Evolutionary conservation across 176 grass and related monocot genomes (phyloP), one percentile per base, ranked within the genome.

Genomic region (Avena eriantha): DNA sequence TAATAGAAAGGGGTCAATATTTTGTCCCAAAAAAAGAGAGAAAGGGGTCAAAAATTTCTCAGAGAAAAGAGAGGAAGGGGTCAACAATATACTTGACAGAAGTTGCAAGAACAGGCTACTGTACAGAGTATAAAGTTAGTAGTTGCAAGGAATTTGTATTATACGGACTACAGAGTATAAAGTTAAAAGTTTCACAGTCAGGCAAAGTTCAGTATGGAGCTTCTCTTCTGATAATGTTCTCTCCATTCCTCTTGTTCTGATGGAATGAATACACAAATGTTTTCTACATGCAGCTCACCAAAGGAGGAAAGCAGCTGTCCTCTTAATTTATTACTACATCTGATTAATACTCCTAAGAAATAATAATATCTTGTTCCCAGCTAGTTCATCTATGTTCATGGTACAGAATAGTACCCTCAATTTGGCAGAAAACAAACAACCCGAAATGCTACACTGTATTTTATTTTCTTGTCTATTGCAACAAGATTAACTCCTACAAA

Each of bases 201-300:
- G 36, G 5, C 36, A 39, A 39, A 39, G 36, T 39, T 39, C 4
- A 14, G 63, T 71, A 72, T 82, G 73, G 79, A 70, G 71, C 22
- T 90, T 90, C 9, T 82, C 26, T 53, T 73, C 73, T 86, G 63
- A 83, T 82, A 78, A 35, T 47, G 21, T 66, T 76, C 48, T 68
- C 73, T 78, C 48, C 58, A 78, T 68, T 56, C 59, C 46, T 67
- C 57, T 39, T 72, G 81, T 47, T 66, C 58, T 26, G 29, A 54
- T 39, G 26, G 58, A 85, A 85, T 50, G 72, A 65, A 21, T 18
- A 15, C 17, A 76, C 4, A 50, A 65, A 4, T 66, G 66, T 77
- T 64, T 35, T 77, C 58, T 66, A 23, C 73, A 67, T 18, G 49
- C 39, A 19, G 14, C 2, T 53, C 83, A 55, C 16, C 11, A 58